Base-by-base conservation (phyloP, 345 rosid genomes). In the Populus ilicifolia region DNA sequence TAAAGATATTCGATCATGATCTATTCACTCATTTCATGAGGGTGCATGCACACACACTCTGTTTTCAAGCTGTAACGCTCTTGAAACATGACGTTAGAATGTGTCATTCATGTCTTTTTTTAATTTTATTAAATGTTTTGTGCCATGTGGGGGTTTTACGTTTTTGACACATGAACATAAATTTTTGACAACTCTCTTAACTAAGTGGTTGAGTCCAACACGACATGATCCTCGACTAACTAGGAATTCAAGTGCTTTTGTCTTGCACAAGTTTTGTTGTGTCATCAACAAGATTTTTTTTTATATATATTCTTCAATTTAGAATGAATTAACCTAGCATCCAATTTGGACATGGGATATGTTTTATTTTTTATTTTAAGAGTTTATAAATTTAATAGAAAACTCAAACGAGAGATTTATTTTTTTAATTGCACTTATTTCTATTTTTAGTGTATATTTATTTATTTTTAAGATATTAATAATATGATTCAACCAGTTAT, bases 141-240 rank as follows among this genome's bases (percentile, higher is more conserved):
- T 18, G 41, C 54, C 81, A 81, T 14, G 84, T 82, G 83, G 35
- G 35, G n/a, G 33, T 68, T 76, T 35, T 73, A 46, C 65, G 67
- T 70, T 78, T 76, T 59, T 68, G 77, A 43, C 86, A 74, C 84
- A 8, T 83, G 84, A 75, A 17, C 64, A 23, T 59, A 59, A 23
- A 30, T 59, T 71, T 36, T 33, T 50, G 29, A 54, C n/a, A 21
- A 33, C 61, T 64, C 25, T 48, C 48, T 27, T 59, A 59, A 59
- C 29, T 10, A 59, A 14, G 48, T 71, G 46, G 72, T 77, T 70
- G 86, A 79, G 82, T 81, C 84, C 86, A 69, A 33, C 77, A 86
- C 85, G 90, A 74, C 80, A 76, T 76, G 29, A 30, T 64, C 46
- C 82, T 74, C 33, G 76, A 76, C 82, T 3, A 52, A 14, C 43